phyloP scores from a whole-genome alignment of 2,329 filamentous ascomycete genomes.

The Zalaria sp. region DNA sequence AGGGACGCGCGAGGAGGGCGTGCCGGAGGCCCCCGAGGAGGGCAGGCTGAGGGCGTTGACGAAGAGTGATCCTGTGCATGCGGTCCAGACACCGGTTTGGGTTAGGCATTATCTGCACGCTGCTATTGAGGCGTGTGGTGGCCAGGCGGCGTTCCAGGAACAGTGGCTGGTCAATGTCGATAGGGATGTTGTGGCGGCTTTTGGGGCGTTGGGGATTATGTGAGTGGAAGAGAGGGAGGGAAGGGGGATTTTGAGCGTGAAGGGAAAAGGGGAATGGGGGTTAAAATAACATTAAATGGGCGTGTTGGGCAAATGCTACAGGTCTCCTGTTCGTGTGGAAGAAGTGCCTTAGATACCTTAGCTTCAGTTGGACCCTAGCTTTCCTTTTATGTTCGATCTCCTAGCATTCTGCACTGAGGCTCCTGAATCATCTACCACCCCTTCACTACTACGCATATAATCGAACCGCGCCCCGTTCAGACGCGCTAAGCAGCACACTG shows the following conservation, averaged over 20 bases:
- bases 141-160: slow-evolving; percentile 50
- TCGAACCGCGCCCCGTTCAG: too few species aligned
- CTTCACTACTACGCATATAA: too few species aligned
- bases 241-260: slow-evolving; percentile 1
- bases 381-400: too few species aligned
- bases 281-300: too few species aligned
- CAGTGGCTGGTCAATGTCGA: slow-evolving; percentile 65
- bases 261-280: too few species aligned
- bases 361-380: too few species aligned
- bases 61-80: slow-evolving; percentile 52
- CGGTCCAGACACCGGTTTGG: slow-evolving; percentile 49
- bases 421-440: too few species aligned
- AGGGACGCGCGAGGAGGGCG: slow-evolving; percentile 2
- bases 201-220: slow-evolving; percentile 29
- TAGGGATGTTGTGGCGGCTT: slow-evolving; percentile 53
- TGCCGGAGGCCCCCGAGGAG: slow-evolving; percentile 30
- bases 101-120: slow-evolving; percentile 47
- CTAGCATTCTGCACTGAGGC: too few species aligned
- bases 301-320: too few species aligned
- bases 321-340: too few species aligned
- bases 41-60: slow-evolving; percentile 33
- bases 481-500: too few species aligned
- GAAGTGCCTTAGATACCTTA: too few species aligned
- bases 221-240: slow-evolving; percentile 4
- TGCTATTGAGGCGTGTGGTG: slow-evolving; percentile 46